Base-by-base conservation (phyloP, 768 basidiomycete genomes). In the Lactarius hatsudake region DNA sequence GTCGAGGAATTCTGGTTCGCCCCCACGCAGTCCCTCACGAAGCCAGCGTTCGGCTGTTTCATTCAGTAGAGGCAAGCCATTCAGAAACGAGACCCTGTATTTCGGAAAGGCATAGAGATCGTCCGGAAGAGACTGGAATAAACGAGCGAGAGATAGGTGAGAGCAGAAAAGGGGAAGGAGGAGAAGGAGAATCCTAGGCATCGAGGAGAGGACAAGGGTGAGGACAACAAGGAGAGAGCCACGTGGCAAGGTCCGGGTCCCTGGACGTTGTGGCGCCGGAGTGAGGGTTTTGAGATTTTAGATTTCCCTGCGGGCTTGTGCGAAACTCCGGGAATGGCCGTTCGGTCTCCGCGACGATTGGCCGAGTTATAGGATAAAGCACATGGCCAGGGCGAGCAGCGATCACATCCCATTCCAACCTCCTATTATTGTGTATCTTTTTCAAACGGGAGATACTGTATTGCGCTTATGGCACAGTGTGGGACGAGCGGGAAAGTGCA, bases 81-180 rank as follows among this genome's bases (percentile, higher is more conserved):
- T 90, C 73, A 94, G 84, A 76, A 91, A 94, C 48, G 86, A 79
- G 67, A 94, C 87, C 51, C 85, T 83, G 74, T 86, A 90, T 75
- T 94, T 94, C 70, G 93, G 93, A 74, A 88, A 93, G 0, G 93
- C 88, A 75, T 86, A 84, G 18, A 86, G 80, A 72, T 94, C 93
- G 72, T 93, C 89, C 34, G 93, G 91, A 56, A 92, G 81, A 10
- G 88, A 86, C 73, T 91, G 87, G 34, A 87, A 75, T n/a, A 80
- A 51, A 53, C 72, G 64, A 13, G 62, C 66, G 70, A 62, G 54
- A 15, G 61, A 62, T 34, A 73, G 40, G 5, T 61, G 51, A 6
- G 71, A 68, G 32, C 3, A 3, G 28, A 62, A 15, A 43, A 56
- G 18, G 56, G 64, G 26, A 40, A 54, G 42, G 62, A 61, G 20